phyloP scores from a whole-genome alignment of 345 rosid genomes.

The Camelina hispida region DNA sequence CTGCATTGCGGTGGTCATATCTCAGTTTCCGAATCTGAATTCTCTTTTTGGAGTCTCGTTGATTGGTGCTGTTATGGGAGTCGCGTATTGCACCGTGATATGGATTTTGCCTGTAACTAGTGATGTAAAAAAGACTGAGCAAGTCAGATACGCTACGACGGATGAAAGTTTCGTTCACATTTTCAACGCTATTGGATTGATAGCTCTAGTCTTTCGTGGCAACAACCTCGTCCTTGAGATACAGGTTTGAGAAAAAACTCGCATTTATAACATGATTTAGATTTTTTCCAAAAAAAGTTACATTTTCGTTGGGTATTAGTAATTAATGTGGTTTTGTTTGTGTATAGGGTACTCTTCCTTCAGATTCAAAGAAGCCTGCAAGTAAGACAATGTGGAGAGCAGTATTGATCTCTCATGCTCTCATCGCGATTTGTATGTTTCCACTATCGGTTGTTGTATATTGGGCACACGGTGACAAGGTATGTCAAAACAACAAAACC shows the following conservation, averaged over 20 bases:
- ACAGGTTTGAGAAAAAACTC: conserved; percentile 49
- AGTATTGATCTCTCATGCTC: conserved; percentile 54
- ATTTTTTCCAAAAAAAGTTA: not conserved
- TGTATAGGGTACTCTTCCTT: conserved; percentile 76
- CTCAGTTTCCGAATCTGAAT: conserved; percentile 72
- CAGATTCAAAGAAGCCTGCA: conserved; percentile 71
- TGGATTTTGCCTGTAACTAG: conserved; percentile 59
- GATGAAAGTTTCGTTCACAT: conserved; percentile 45
- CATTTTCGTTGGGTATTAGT: not conserved
- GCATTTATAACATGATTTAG: not conserved
- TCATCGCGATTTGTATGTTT: conserved; percentile 60
- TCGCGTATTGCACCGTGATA: conserved; percentile 60
- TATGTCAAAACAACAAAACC: not conserved
- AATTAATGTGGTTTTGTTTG: not conserved
- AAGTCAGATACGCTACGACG: conserved; percentile 44
- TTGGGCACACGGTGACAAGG: conserved; percentile 75
- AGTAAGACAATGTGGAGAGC: conserved; percentile 78
- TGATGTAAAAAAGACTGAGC: conserved; percentile 36
- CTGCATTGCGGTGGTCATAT: conserved; percentile 49
- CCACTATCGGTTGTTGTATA: conserved; percentile 67
- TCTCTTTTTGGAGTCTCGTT: conserved; percentile 70
- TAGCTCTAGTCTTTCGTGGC: conserved; percentile 73
- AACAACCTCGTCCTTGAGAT: conserved; percentile 77
- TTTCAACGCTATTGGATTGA: conserved; percentile 65
- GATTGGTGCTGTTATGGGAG: conserved; percentile 56